A percentile compares a stretch with the other conserved stretches of the same genome.
Conservation (phyloP, 441 rosid genomes). For the Gossypium armourianum region DNA sequence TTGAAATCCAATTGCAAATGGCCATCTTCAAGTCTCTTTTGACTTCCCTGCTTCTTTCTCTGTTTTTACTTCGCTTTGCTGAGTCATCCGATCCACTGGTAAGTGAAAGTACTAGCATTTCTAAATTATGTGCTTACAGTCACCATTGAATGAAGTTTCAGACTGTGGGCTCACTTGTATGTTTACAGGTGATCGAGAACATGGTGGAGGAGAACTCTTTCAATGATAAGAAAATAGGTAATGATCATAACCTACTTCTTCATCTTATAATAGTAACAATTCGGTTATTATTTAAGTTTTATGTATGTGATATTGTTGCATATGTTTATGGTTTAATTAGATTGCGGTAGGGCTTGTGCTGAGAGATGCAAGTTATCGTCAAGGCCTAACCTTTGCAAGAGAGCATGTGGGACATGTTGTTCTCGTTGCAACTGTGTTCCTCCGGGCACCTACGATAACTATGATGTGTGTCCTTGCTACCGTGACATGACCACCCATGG, state of each 20-base stretch:
- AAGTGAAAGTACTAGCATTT: not conserved
- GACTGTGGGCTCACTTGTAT: not conserved
- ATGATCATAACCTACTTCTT: not conserved
- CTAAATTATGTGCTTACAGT: not conserved
- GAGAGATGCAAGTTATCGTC: conserved; percentile 48
- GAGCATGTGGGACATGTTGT: conserved; percentile 63
- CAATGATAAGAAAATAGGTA: not conserved
- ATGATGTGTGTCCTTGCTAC: conserved; percentile 54
- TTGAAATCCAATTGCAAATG: not conserved
- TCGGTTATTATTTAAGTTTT: not conserved
- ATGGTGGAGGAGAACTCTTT: not conserved
- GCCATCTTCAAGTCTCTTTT: conserved; percentile 26
- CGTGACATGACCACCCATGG: conserved; percentile 57
- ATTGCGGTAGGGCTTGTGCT: conserved; percentile 40
- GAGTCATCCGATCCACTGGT: conserved; percentile 31
- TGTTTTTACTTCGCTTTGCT: conserved; percentile 33
- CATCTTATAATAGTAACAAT: not conserved
- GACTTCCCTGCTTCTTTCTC: conserved; percentile 44
- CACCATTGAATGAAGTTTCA: not conserved
- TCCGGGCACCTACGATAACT: conserved; percentile 53
- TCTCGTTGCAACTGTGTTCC: conserved; percentile 59
- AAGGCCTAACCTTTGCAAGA: conserved; percentile 39
- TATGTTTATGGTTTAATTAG: conserved; percentile 16
- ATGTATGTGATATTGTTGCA: not conserved
- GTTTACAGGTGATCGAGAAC: not conserved